Evolutionary conservation across 257 asterid genomes (phyloP), one percentile per base, ranked within the genome.

Genomic region (Ophiorrhiza pumila): DNA sequence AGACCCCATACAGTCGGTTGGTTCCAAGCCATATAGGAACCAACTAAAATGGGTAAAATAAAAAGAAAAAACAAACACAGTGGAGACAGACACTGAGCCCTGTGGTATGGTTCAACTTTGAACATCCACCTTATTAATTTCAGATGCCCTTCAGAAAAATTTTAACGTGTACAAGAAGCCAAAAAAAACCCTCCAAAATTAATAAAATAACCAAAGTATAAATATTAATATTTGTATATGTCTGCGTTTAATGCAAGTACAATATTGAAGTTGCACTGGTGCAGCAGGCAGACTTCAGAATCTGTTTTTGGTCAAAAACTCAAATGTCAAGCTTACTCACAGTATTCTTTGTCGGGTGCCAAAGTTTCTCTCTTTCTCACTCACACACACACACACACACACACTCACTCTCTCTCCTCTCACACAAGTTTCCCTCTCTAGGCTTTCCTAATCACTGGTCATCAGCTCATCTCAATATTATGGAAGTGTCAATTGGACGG

Each of bases 291-390:
- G 52, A 53, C 58, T 75, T 60, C 55, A 25, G 42, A 41, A 66
- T 67, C 47, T 56, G 43, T 65, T 29, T 32, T 12, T 74, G 79
- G 87, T 83, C 79, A 77, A 79, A 81, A 74, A 72, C 74, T 63
- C 55, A 79, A 74, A 83, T 56, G 81, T 80, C 70, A 71, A 77
- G 82, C 76, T 66, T 76, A 29, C 77, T 76, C 76, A 81, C 87
- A 75, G 87, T 81, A 37, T 74, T 78, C 58, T 11, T 72, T 85
- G 93, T 89, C 93, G 90, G 96, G 76, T 69, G 77, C 62, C 73
- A 18, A 81, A 84, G 60, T 47, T 74, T 73, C 49, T 68, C 47
- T 15, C 71, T 58, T 65, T 56, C 71, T 69, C 79, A 53, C 79
- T 18, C 68, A n/a, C 3, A 18, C 58, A 3, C 66, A 4, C 45